These are phyloP conservation scores for Eucalyptus curtisii DNA, from an alignment of 345 rosid species.

Conservation along the genomic window DNA sequence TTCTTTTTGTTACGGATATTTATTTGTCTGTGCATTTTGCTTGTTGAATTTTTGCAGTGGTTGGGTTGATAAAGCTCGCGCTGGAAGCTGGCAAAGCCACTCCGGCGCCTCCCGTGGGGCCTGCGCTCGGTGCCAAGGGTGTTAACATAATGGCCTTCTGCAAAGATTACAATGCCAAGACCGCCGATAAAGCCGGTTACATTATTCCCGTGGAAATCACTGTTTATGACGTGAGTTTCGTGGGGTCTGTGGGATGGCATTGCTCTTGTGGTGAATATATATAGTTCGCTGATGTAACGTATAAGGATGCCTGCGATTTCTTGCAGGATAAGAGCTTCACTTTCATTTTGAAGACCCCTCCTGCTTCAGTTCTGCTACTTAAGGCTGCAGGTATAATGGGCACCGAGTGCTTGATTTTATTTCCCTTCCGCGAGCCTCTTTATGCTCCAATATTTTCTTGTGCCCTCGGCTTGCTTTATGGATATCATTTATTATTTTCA, in stretches of 20 bases:
- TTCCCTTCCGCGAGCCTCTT: background rate
- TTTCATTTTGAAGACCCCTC: conserved; percentile 89
- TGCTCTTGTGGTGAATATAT: background rate
- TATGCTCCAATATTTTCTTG: background rate
- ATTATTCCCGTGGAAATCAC: conserved; percentile 95
- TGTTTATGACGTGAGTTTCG: conserved; percentile 61
- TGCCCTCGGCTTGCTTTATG: background rate
- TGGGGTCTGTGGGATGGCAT: background rate
- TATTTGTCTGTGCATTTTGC: background rate
- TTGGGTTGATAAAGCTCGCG: conserved; percentile 75
- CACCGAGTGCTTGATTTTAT: background rate
- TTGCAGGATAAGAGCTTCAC: conserved; percentile 91
- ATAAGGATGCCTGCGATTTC: background rate
- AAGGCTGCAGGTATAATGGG: conserved; percentile 77
- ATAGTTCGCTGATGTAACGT: background rate
- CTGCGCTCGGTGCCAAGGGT: conserved; percentile 85
- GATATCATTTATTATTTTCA: background rate
- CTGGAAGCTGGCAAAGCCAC: conserved; percentile 96
- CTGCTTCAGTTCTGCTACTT: conserved; percentile 88
- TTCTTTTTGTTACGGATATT: background rate
- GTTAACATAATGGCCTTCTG: conserved; percentile 90
- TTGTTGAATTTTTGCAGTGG: conserved; percentile 25
- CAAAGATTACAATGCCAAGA: conserved; percentile 94
- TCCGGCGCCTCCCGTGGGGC: conserved; percentile 94
- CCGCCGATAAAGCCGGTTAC: conserved; percentile 94